Evolutionary conservation across 2,329 filamentous ascomycete species (phyloP).

Genomic region (Xylaria sp.): DNA sequence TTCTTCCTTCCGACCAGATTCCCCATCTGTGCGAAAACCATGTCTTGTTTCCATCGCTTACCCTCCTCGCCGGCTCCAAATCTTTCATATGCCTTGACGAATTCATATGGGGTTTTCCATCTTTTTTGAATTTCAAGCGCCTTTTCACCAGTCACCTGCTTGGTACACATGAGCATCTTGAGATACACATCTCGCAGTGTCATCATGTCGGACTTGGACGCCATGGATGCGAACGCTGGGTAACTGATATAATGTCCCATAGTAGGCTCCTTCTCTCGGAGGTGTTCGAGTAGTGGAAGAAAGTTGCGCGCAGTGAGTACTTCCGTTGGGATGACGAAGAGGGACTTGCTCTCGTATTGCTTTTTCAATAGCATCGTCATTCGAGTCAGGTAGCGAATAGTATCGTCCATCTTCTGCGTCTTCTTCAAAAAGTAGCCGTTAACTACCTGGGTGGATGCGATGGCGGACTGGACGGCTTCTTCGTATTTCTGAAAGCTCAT

Average conservation of each 20-base stretch:
- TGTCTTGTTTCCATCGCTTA: constrained; percentile 66
- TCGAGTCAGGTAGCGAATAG: constrained; percentile 76
- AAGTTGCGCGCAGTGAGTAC: constrained; percentile 73
- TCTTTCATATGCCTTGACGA: constrained; percentile 74
- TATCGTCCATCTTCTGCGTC: constrained; percentile 79
- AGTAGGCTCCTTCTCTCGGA: constrained; percentile 63
- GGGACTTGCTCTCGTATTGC: constrained; percentile 67
- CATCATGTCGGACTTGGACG: constrained; percentile 78
- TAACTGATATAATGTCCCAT: constrained; percentile 73
- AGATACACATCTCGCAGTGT: constrained; percentile 79
- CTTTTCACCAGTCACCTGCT: constrained; percentile 79
- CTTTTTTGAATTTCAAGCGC: constrained; percentile 80
- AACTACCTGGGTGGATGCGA: constrained; percentile 80
- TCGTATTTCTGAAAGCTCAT: constrained; percentile 66
- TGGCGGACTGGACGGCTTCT: constrained; percentile 75
- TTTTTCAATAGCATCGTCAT: constrained; percentile 76
- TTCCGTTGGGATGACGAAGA: constrained; percentile 73
- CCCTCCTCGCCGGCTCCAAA: constrained; percentile 61
- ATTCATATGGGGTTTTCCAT: constrained; percentile 79
- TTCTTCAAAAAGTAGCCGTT: constrained; percentile 83
- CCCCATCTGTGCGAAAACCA: constrained; percentile 68
- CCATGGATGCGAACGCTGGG: constrained; percentile 74
- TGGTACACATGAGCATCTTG: constrained; percentile 87
- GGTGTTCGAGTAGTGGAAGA: constrained; percentile 68
- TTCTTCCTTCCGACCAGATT: constrained; percentile 74